Conservation (phyloP, 2,329 filamentous ascomycete species). For the Canariomyces notabilis region DNA sequence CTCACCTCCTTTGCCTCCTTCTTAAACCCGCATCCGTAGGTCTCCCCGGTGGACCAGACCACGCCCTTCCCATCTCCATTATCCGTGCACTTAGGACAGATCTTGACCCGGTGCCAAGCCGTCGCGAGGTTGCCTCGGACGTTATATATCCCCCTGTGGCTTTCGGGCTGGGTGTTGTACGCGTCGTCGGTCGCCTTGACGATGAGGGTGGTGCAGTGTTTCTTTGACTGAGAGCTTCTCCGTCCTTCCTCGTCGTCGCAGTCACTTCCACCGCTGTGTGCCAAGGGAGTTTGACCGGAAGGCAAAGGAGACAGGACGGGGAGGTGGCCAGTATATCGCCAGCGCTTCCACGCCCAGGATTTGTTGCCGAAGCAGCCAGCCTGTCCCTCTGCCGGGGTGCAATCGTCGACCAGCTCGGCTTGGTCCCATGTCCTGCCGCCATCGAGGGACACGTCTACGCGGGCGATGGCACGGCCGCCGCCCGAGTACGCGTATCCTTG, state of each 20-base stretch:
- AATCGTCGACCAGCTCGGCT: constrained; percentile 52
- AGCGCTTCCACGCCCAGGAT: constrained; percentile 60
- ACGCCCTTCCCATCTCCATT: constrained; percentile 22
- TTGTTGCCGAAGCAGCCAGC: constrained; percentile 37
- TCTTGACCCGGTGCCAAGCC: constrained; percentile 58
- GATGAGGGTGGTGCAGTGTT: constrained; percentile 47
- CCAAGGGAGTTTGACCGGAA: not conserved
- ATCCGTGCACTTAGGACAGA: constrained; percentile 31
- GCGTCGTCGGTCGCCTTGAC: constrained; percentile 63
- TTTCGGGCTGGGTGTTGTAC: constrained; percentile 63
- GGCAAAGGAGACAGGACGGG: constrained; percentile 25
- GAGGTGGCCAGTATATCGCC: constrained; percentile 51
- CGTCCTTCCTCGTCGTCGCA: constrained; percentile 9
- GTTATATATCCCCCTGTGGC: constrained; percentile 56
- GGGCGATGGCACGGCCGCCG: constrained; percentile 59
- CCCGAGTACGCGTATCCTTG: constrained; percentile 65
- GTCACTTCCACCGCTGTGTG: not conserved
- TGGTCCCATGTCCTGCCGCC: constrained; percentile 61
- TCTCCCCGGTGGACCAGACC: constrained; percentile 26
- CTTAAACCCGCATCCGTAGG: constrained; percentile 27
- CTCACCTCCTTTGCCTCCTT: constrained; percentile 22
- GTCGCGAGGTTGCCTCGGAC: constrained; percentile 60
- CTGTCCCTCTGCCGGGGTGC: constrained; percentile 21
- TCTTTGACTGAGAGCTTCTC: no score
- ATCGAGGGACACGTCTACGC: constrained; percentile 63